phyloP scores from a whole-genome alignment of 306 rosid species.

The Vigna unguiculata region DNA sequence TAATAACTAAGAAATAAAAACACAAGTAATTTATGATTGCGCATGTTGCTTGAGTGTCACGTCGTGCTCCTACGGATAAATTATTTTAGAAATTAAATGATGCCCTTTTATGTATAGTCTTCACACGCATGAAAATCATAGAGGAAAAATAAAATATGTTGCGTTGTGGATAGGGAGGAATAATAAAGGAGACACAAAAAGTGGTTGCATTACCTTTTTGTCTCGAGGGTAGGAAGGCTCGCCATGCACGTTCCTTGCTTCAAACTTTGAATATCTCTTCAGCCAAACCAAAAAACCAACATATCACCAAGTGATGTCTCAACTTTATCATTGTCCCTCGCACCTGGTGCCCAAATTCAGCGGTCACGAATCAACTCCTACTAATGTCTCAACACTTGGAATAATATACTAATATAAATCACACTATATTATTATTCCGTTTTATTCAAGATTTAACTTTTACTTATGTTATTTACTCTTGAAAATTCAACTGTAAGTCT shows the following conservation, averaged over 20 bases:
- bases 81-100: conserved; percentile 31
- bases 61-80: conserved; percentile 28
- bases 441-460: not conserved
- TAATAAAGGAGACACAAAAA: conserved; percentile 38
- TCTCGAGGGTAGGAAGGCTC: conserved; percentile 22
- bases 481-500: too few species aligned
- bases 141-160: conserved; percentile 21
- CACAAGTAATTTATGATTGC: not conserved
- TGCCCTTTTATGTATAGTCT: conserved; percentile 15
- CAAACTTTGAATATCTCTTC: conserved; percentile 31
- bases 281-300: not conserved
- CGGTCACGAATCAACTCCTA: conserved; percentile 41
- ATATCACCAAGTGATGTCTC: conserved; percentile 32
- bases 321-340: conserved; percentile 44
- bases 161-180: conserved; percentile 51
- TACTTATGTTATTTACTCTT: not conserved
- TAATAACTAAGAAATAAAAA: conserved; percentile 6
- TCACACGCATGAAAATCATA: conserved; percentile 9
- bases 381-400: conserved; percentile 30
- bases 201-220: conserved; percentile 45
- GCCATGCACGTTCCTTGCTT: conserved; percentile 42
- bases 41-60: conserved; percentile 31
- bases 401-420: not conserved
- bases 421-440: too few species aligned
- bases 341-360: conserved; percentile 46